These are phyloP conservation scores for Coemansia brasiliensis DNA, from an alignment of 192 early-diverging fungal species.

Conservation along the genomic window DNA sequence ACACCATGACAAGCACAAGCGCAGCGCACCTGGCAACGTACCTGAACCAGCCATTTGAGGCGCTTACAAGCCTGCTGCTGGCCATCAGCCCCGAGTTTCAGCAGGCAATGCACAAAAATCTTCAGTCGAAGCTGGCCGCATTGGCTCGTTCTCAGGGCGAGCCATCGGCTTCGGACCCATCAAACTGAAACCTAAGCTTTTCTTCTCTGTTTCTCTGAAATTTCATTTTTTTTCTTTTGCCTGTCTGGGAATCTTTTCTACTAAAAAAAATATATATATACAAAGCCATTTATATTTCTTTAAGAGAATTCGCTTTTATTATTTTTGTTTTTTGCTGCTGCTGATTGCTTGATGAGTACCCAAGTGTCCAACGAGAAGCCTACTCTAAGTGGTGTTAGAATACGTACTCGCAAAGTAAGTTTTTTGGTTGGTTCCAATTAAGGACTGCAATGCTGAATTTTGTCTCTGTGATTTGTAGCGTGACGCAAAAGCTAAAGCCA, in stretches of 20 bases:
- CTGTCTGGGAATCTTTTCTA: constrained; percentile 4
- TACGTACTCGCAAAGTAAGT: constrained; percentile 53
- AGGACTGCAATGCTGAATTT: not conserved
- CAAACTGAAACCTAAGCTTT: constrained; percentile 7
- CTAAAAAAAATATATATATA: not conserved
- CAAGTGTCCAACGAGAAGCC: constrained; percentile 54
- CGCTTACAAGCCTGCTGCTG: constrained; percentile 28
- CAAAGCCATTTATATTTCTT: not conserved
- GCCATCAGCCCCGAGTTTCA: constrained; percentile 26
- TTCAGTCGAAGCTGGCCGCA: constrained; percentile 12
- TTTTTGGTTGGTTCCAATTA: too few relatives aligned
- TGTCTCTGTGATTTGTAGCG: too few relatives aligned
- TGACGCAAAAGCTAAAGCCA: constrained; percentile 65
- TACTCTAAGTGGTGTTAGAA: constrained; percentile 55
- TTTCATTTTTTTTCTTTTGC: constrained; percentile 8
- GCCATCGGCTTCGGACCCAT: not conserved
- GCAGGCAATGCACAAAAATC: constrained; percentile 22
- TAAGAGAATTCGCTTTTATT: not conserved
- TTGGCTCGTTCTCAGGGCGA: too few relatives aligned
- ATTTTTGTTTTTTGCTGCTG: constrained; percentile 7
- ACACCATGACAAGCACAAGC: constrained; percentile 1
- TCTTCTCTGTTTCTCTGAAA: constrained; percentile 10
- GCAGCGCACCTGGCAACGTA: not conserved
- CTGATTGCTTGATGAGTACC: constrained; percentile 46
- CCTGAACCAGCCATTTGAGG: constrained; percentile 13